Evolutionary conservation across 257 asterid species (phyloP), one percentile per base, ranked within the genome.

Genomic region (Leonotis leonurus): DNA sequence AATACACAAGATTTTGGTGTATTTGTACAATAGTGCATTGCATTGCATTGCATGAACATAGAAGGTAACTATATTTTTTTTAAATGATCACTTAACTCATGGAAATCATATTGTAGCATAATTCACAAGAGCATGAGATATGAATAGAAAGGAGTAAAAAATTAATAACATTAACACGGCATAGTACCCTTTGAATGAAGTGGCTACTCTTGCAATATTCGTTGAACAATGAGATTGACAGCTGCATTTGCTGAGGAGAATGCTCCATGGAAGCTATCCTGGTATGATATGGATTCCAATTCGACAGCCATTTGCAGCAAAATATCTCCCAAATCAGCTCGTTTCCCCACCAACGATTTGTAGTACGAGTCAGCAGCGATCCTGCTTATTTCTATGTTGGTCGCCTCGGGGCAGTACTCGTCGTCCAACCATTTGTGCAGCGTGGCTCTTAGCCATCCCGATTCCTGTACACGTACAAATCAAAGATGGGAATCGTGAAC

Each of bases 201-300:
- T 33, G 27, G 2, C 69, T 74, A 71, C 21, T 76, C 72, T 35
- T 67, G 75, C 51, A 75, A 70, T 39, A 85, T 80, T 60, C 95
- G 77, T 73, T 85, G 89, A 53, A 83, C 54, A 60, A 90, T 79
- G 30, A 90, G 95, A 79, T 65, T 68, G 13, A 90, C 79, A 7
- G 97, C 97, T 43, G 97, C 97, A 74, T 90, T 90, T 62, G 97
- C 96, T 2, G 97, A 77, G 36, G 97, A 83, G 70, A 85, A 90
- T 58, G 97, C 97, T 66, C 97, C 97, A 21, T 87, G 97, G 67
- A 90, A 90, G 86, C 96, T 90, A 71, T 90, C 96, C 72, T 90
- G 88, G 72, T 90, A 90, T 32, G 96, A 90, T 65, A 90, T 77
- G 22, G 96, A 77, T 62, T 86, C 90, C 81, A 90, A 62, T 35